Evolutionary conservation across 257 asterid species (phyloP), one percentile per base, ranked within the genome.

Genomic region (Craterostigma plantagineum): DNA sequence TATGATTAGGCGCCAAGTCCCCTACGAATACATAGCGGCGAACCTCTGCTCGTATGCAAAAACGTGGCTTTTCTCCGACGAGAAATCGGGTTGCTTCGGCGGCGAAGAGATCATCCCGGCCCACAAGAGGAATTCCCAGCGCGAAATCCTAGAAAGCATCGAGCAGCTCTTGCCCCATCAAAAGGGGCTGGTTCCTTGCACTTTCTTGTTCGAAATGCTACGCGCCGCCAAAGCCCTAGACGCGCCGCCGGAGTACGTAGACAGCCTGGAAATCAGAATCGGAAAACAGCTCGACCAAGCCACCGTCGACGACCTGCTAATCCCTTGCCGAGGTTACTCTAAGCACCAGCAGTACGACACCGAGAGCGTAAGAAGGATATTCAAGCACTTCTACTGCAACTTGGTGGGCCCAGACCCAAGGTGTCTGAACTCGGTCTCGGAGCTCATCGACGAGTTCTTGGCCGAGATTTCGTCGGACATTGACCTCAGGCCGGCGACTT

Each of bases 211-310:
- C 12, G 65, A 71, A 43, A 53, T 79, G 76, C 79, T 83, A 11
- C 64, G 51, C 18, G 54, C 42, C 13, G 79, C 95, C 7, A 42
- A 74, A 30, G 55, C 46, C 9, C 42, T 75, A 1, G 73, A 75
- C 7, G 82, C 84, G 0, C 51, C 37, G 3, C 14, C 12, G 0
- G 91, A 72, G 7, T 90, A 95, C 68, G 69, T 48, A 38, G 38
- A 44, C 2, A 66, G 68, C 7, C 42, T 87, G 42, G 95, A 87
- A 57, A 9, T 42, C 2, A 63, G 76, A 57, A 79, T 82, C 1
- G 98, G 98, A 35, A 57, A 58, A 60, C 91, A 79, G 15, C 51
- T 82, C 48, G 81, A 72, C 0, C 53, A 44, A 34, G 93, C 81
- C 10, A 40, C 66, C 0, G 73, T 63, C 0, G 48, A 63, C 2